Base-by-base conservation (phyloP, 73 alveolate species). In the Paramecium bursaria region DNA sequence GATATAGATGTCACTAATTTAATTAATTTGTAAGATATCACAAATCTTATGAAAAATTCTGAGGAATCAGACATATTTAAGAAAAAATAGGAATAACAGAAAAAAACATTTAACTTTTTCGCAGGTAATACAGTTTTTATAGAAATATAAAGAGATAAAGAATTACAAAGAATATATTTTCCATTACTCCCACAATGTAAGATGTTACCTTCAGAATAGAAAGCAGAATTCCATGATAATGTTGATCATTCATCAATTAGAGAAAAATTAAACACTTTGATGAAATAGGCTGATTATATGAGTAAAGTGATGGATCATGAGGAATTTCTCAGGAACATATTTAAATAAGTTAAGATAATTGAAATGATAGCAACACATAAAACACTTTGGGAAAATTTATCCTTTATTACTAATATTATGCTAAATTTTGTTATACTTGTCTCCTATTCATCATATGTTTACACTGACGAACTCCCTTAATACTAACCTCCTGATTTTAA, bases 271-370 rank as follows among this genome's bases (percentile, higher is more conserved):
- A 54, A 50, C 3, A 15, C 31, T 4, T 79, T 79, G 21, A 79
- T 79, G 89, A 48, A 39, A 9, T 39, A 23, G 7, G 75, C 89
- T 39, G 80, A 79, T 54, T 17, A 35, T 3, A 54, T 79, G 85
- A 79, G 75, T 14, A 79, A 79, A 73, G 82, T 79, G 2, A 79
- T 79, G 89, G 76, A 39, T 27, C 89, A 79, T 44, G 89, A 79
- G 23, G 89, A 79, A 55, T 30, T 21, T 11, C 42, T 61, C 6
- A 79, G 89, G 42, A 73, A 79, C 19, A 22, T 79, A 42, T 79
- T 79, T 46, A 79, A 73, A 44, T 53, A 73, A 53, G 23, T 50
- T 21, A 79, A 55, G 54, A 44, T 79, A 35, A 57, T 79, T 2
- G 89, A 73, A 6, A 19, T 79, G 9, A 79, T 79, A 53, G 89